These are phyloP conservation scores for Kluyveromyces wickerhamii DNA, from an alignment of 805 yeast species.

Conservation along the genomic window DNA sequence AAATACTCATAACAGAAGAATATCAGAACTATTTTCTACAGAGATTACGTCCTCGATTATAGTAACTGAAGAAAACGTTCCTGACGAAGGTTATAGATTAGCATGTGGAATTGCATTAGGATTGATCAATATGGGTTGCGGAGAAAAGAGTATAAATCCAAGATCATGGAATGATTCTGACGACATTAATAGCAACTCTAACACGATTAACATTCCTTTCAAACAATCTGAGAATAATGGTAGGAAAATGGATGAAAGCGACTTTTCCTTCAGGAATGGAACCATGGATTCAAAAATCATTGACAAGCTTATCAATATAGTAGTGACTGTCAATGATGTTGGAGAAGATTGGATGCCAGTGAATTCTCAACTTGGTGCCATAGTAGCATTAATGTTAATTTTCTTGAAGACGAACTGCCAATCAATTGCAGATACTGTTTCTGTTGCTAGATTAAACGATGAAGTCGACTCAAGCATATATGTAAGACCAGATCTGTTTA, in stretches of 20 bases:
- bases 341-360: conserved; percentile 27
- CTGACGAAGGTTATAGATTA: conserved; percentile 72
- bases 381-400: conserved; percentile 66
- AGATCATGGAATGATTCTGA: conserved; percentile 27
- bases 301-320: conserved; percentile 13
- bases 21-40: conserved; percentile 69
- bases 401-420: conserved; percentile 59
- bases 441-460: conserved; percentile 35
- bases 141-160: conserved; percentile 29
- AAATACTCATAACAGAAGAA: conserved; percentile 71
- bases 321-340: conserved; percentile 15
- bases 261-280: conserved; percentile 7
- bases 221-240: conserved; percentile 42
- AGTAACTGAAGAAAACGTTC: conserved; percentile 46
- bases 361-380: conserved; percentile 54
- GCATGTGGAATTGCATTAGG: conserved; percentile 91
- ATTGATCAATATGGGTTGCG: conserved; percentile 70
- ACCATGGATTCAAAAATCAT: conserved; percentile 6
- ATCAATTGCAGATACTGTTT: conserved; percentile 50
- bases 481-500: conserved; percentile 67
- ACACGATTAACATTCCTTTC: conserved; percentile 38
- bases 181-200: conserved; percentile 53
- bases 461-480: conserved; percentile 30
- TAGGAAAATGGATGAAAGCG: not conserved
- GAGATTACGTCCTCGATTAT: conserved; percentile 49